Evolutionary conservation across 495 filamentous ascomycete genomes (phyloP).

Genomic region (Neurospora hispaniola): DNA sequence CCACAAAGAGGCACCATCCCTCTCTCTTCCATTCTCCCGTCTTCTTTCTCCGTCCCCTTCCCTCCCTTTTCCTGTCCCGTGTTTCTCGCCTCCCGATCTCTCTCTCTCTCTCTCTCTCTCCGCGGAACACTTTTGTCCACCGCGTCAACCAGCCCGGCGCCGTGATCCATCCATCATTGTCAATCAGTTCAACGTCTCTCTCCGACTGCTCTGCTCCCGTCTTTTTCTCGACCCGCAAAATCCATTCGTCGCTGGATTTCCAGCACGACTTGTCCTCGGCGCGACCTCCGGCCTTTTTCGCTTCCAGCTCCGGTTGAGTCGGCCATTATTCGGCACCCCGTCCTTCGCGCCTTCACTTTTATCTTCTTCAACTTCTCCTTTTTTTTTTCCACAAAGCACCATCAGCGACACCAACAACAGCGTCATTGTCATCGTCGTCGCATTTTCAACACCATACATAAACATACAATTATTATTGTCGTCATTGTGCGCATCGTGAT

Average conservation of each 20-base stretch:
- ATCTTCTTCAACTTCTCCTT: not conserved
- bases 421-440: not conserved
- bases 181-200: not conserved
- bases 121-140: not conserved
- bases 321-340: not conserved
- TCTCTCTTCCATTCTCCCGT: constrained; percentile 1
- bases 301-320: constrained; percentile 7
- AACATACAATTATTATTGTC: not conserved
- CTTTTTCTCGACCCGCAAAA: not conserved
- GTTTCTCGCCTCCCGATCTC: not conserved
- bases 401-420: not conserved
- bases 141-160: not conserved
- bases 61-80: not conserved
- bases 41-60: not conserved
- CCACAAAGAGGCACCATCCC: not conserved
- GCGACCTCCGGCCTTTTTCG: constrained; percentile 9
- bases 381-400: not conserved
- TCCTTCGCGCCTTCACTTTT: not conserved
- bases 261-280: constrained; percentile 5
- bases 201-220: too few relatives aligned
- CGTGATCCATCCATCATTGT: not conserved
- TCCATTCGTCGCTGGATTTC: not conserved
- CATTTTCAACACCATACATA: not conserved
- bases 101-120: too few relatives aligned
- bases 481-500: not conserved